phyloP scores from a whole-genome alignment of 106 monocot genomes.

The Alisma plantagoaquatica region DNA sequence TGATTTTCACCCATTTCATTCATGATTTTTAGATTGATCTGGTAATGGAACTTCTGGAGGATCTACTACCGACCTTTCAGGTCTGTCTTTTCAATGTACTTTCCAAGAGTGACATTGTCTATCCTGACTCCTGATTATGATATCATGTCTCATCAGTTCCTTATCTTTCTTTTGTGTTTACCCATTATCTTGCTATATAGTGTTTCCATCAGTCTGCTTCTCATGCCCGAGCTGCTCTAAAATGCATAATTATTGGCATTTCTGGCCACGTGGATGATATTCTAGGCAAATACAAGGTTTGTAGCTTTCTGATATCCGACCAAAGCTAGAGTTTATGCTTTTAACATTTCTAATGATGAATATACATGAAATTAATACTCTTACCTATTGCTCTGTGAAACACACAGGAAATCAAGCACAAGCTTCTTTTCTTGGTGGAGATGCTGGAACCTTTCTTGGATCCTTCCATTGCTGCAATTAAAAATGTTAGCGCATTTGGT shows the following conservation, averaged over 20 bases:
- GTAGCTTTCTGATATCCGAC: no score
- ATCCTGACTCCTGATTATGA: no score
- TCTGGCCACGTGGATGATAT: conserved; percentile 97
- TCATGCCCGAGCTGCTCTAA: conserved; percentile 66
- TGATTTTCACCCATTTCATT: background rate
- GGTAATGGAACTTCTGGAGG: conserved; percentile 75
- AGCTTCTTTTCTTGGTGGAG: conserved; percentile 82
- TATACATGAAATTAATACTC: no score
- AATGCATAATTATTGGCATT: conserved; percentile 71
- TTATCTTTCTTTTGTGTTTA: no score
- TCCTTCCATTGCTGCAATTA: conserved; percentile 37
- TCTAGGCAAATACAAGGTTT: conserved; percentile 79
- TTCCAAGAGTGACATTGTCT: no score
- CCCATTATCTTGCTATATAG: conserved; percentile 37
- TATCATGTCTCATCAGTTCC: no score
- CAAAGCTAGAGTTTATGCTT: background rate
- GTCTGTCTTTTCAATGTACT: conserved; percentile 17
- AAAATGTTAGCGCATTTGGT: conserved; percentile 53
- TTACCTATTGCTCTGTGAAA: background rate
- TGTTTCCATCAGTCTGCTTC: conserved; percentile 29
- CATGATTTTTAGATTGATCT: conserved; percentile 54
- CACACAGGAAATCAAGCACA: conserved; percentile 76
- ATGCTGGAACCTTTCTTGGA: conserved; percentile 96
- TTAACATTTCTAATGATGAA: background rate
- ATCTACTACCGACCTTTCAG: conserved; percentile 75